Conservation (phyloP, 371 early-diverging fungal genomes). For the Lichtheimia ramosa region DNA sequence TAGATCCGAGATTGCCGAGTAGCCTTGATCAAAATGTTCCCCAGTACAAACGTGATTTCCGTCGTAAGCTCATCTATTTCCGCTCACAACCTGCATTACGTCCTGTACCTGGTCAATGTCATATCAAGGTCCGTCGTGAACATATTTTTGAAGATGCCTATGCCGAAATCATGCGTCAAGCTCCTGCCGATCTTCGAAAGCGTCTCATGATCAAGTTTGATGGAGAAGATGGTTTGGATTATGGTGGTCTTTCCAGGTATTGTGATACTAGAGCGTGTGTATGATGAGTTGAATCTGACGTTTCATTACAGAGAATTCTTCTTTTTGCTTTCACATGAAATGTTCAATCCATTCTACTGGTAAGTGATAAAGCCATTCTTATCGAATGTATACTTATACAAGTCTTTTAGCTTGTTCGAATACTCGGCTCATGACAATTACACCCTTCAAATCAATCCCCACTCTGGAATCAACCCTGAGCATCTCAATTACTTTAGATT, state of each 20-base stretch:
- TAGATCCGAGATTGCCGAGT: conserved; percentile 89
- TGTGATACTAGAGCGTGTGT: neutral
- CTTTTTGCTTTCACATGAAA: conserved; percentile 93
- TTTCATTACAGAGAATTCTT: conserved; percentile 81
- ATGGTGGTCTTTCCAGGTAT: conserved; percentile 91
- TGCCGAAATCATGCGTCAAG: conserved; percentile 86
- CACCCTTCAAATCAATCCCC: conserved; percentile 94
- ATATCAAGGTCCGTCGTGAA: conserved; percentile 82
- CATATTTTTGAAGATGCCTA: conserved; percentile 93
- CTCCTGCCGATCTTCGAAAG: conserved; percentile 85
- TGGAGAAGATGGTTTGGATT: conserved; percentile 97
- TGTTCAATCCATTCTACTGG: conserved; percentile 97
- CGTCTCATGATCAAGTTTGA: conserved; percentile 96
- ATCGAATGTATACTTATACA: neutral
- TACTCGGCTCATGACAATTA: conserved; percentile 96
- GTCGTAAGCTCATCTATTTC: conserved; percentile 93
- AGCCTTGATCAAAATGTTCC: conserved; percentile 91
- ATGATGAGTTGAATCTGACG: neutral
- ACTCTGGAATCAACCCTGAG: conserved; percentile 95
- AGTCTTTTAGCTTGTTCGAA: conserved; percentile 75
- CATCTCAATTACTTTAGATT: conserved; percentile 98
- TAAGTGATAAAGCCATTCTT: neutral
- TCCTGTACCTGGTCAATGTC: conserved; percentile 87
- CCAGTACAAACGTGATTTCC: conserved; percentile 96
- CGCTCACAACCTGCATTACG: conserved; percentile 89